These are phyloP conservation scores for Coffea eugenioides DNA, from an alignment of 257 asterid species.

Conservation along the genomic window DNA sequence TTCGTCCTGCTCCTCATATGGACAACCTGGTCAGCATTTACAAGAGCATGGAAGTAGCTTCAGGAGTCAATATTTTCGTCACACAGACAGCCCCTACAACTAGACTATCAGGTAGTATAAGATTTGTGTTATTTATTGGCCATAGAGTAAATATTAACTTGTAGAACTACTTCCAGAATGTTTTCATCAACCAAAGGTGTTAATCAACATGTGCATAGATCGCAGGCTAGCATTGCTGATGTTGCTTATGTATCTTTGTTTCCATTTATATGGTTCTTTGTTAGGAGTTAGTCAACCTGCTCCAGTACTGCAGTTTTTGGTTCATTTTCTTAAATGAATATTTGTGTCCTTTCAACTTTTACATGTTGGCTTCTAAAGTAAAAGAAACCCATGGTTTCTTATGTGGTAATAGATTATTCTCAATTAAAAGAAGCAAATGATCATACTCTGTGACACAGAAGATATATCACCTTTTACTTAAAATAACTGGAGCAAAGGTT, in stretches of 20 bases:
- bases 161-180: not conserved
- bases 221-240: not conserved
- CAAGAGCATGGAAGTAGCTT: slow-evolving; percentile 87
- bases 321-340: not conserved
- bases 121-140: not conserved
- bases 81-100: slow-evolving; percentile 52
- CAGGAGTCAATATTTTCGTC: slow-evolving; percentile 58
- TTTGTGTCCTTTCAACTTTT: not conserved
- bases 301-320: not conserved
- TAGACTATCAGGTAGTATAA: slow-evolving; percentile 50
- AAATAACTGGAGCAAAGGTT: not conserved
- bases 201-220: not conserved
- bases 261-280: not conserved
- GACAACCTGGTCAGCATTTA: slow-evolving; percentile 84
- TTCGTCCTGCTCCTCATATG: slow-evolving; percentile 95
- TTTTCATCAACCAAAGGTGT: not conserved
- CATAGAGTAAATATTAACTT: not conserved
- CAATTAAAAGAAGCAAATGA: not conserved
- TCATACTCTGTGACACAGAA: not conserved
- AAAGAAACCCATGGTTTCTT: not conserved
- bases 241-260: not conserved
- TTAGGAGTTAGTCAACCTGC: not conserved
- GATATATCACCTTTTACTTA: not conserved
- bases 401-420: not conserved
- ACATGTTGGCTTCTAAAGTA: not conserved